These are phyloP conservation scores for Nicotiana sylvestris DNA, from an alignment of 257 asterid species.

Conservation along the genomic window DNA sequence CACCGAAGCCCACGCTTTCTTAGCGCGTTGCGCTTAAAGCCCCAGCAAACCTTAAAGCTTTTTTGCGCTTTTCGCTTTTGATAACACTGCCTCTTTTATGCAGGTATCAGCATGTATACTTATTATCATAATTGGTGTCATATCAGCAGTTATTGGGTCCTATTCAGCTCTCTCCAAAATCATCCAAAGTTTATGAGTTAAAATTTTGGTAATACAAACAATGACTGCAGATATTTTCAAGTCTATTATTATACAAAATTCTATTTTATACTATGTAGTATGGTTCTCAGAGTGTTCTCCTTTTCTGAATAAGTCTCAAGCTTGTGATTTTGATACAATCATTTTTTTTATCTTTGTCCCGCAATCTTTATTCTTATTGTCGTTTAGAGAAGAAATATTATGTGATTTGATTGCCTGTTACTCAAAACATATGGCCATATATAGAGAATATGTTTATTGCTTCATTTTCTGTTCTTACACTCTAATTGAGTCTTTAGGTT, in stretches of 20 bases:
- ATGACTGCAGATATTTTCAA: neutral
- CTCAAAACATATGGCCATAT: neutral
- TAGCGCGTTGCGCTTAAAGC: no score
- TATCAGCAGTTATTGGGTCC: constrained; percentile 61
- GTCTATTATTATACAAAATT: neutral
- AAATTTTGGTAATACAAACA: neutral
- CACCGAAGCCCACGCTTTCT: no score
- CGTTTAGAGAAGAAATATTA: no score
- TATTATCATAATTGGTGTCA: constrained; percentile 55
- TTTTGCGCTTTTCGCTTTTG: no score
- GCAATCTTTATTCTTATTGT: neutral
- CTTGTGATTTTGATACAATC: neutral
- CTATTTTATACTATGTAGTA: neutral
- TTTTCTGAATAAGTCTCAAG: no score
- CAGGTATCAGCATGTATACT: constrained; percentile 52
- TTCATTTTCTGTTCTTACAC: neutral
- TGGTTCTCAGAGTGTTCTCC: neutral
- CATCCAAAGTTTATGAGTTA: constrained; percentile 40
- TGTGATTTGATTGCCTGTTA: neutral
- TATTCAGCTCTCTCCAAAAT: constrained; percentile 76
- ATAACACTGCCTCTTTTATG: neutral
- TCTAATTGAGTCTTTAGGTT: no score
- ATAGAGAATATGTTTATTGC: neutral
- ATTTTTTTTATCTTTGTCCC: neutral
- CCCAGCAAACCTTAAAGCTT: no score